phyloP scores from a whole-genome alignment of 2,329 filamentous ascomycete genomes.

The Cryphonectria radicalis region DNA sequence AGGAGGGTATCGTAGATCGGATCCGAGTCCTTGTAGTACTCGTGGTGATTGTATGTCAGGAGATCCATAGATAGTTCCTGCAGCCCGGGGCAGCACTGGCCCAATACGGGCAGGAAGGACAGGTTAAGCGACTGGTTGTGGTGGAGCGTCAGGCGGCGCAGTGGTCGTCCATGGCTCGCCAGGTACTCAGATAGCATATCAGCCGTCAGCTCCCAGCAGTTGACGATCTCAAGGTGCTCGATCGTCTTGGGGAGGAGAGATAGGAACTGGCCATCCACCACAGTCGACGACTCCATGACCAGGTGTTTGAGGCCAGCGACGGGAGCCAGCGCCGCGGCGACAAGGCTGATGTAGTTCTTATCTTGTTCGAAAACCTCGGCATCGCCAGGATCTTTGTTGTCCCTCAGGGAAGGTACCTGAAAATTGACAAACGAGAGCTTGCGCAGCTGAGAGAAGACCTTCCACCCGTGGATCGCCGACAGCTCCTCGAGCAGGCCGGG shows the following conservation, averaged over 20 bases:
- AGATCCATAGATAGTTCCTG: constrained; percentile 76
- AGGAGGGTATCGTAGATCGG: constrained; percentile 75
- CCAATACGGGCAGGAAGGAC: constrained; percentile 71
- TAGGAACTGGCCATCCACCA: constrained; percentile 72
- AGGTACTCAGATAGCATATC: constrained; percentile 69
- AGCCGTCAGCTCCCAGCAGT: constrained; percentile 77
- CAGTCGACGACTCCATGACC: constrained; percentile 74
- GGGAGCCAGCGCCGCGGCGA: constrained; percentile 52
- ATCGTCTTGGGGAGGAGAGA: constrained; percentile 69
- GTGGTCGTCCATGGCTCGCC: constrained; percentile 64
- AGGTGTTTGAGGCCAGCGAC: constrained; percentile 70
- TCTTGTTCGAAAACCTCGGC: constrained; percentile 47
- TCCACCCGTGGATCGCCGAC: constrained; percentile 54
- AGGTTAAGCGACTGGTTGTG: constrained; percentile 82
- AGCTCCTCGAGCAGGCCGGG: constrained; percentile 53
- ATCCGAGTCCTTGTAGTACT: constrained; percentile 70
- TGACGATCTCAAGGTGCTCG: constrained; percentile 71
- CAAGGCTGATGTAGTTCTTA: constrained; percentile 36
- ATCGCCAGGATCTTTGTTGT: constrained; percentile 41
- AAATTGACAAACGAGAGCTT: constrained; percentile 67
- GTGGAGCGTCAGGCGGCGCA: constrained; percentile 71
- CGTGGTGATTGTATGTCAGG: constrained; percentile 74
- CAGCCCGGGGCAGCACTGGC: constrained; percentile 70
- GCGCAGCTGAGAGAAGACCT: constrained; percentile 60
- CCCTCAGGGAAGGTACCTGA: constrained; percentile 56